A percentile compares a stretch with the other conserved stretches of the same genome.
phyloP scores from a whole-genome alignment of 1,284 basidiomycete genomes.

The Irpex sp. region DNA sequence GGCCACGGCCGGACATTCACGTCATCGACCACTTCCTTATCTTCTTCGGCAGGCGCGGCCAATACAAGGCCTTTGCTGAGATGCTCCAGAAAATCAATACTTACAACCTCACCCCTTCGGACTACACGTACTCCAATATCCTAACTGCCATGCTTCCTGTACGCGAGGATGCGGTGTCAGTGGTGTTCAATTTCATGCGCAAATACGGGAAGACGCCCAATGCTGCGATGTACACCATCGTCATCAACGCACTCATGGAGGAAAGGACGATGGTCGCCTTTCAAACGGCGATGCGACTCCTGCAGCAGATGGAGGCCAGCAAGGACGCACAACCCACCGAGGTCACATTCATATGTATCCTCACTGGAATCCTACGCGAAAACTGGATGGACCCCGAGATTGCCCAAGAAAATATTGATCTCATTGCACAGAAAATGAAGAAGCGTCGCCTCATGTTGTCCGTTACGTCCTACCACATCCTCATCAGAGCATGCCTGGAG shows the following conservation, averaged over 20 bases:
- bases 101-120: slow-evolving; percentile 60
- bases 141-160: slow-evolving; percentile 70
- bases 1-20: slow-evolving; percentile 64
- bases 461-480: slow-evolving; percentile 67
- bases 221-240: slow-evolving; percentile 67
- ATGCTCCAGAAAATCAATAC: slow-evolving; percentile 54
- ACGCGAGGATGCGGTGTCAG: slow-evolving; percentile 58
- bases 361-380: slow-evolving; percentile 57
- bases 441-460: slow-evolving; percentile 48
- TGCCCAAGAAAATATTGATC: slow-evolving; percentile 41
- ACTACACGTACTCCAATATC: slow-evolving; percentile 79
- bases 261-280: slow-evolving; percentile 51
- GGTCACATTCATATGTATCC: slow-evolving; percentile 70
- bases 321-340: slow-evolving; percentile 55
- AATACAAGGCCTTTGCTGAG: slow-evolving; percentile 56
- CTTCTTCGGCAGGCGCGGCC: slow-evolving; percentile 55
- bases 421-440: slow-evolving; percentile 61
- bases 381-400: slow-evolving; percentile 40
- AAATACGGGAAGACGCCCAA: slow-evolving; percentile 72
- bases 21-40: slow-evolving; percentile 78
- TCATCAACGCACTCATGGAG: slow-evolving; percentile 70
- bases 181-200: slow-evolving; percentile 67
- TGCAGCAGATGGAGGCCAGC: slow-evolving; percentile 68
- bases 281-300: slow-evolving; percentile 59
- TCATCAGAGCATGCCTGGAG: slow-evolving; percentile 63